Conservation (phyloP, 305 asterid species). For the Lippia alba region DNA sequence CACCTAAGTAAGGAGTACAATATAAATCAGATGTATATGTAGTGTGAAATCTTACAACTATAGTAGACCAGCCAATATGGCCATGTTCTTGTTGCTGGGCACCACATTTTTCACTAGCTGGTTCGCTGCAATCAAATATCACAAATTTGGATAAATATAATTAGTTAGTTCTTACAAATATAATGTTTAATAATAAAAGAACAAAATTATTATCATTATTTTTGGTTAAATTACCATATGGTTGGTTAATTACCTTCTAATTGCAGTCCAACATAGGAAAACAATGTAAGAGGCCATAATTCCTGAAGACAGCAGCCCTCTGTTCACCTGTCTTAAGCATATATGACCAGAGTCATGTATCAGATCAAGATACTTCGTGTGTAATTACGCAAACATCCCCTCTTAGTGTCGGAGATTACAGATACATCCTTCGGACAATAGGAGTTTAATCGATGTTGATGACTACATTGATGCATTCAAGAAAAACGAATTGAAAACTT, state of each 20-base stretch:
- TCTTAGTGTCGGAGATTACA: no score
- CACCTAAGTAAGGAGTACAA: not conserved
- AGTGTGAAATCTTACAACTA: slow-evolving; percentile 58
- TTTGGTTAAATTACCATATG: no score
- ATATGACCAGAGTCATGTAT: slow-evolving; percentile 13
- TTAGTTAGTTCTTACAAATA: no score
- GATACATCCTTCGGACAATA: no score
- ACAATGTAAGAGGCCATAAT: slow-evolving; percentile 94
- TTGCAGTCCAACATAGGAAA: slow-evolving; percentile 93
- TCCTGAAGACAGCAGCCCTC: slow-evolving; percentile 90
- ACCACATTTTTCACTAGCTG: slow-evolving; percentile 80
- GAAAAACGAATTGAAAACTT: no score
- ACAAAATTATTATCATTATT: no score
- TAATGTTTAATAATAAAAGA: no score
- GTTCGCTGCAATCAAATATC: slow-evolving; percentile 63
- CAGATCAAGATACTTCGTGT: slow-evolving; percentile 7
- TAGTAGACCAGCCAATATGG: slow-evolving; percentile 76
- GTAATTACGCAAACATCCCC: no score
- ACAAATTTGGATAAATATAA: no score
- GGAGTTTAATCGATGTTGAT: no score
- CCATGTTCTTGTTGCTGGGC: slow-evolving; percentile 54
- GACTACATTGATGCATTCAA: no score
- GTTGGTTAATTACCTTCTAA: slow-evolving; percentile 62
- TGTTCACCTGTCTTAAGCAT: slow-evolving; percentile 71
- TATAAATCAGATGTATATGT: not conserved